Evolutionary conservation across 305 asterid genomes (phyloP).

Genomic region (Solanum hybrid): DNA sequence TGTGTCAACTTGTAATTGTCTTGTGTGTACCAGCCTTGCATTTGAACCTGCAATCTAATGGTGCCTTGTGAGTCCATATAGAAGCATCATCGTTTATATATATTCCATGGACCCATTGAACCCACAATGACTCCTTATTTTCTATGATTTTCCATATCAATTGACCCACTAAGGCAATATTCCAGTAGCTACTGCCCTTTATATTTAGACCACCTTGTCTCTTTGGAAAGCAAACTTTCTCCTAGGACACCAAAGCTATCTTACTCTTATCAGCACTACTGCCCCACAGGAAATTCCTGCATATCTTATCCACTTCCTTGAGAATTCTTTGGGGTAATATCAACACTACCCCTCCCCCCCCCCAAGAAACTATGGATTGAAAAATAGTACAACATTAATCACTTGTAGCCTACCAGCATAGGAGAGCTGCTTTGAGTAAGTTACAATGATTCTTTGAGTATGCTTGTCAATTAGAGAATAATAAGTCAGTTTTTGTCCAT

Average conservation of each 20-base stretch:
- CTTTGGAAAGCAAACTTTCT: too few species aligned
- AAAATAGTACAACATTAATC: too few species aligned
- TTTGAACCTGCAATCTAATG: neutral
- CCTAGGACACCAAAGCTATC: neutral
- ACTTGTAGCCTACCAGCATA: neutral
- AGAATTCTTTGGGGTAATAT: too few species aligned
- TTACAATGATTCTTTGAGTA: neutral
- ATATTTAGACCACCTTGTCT: neutral
- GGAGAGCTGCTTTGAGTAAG: neutral
- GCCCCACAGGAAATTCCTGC: too few species aligned
- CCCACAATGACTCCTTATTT: neutral
- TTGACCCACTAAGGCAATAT: neutral
- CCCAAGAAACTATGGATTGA: too few species aligned
- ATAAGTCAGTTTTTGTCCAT: neutral
- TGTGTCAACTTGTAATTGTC: neutral
- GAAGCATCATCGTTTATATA: too few species aligned
- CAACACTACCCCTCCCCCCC: too few species aligned
- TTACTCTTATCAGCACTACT: too few species aligned
- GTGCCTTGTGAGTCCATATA: neutral
- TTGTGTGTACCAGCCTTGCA: neutral
- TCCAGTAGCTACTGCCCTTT: neutral
- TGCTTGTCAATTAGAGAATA: neutral
- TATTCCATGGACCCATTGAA: neutral
- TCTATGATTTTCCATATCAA: neutral
- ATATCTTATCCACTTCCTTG: neutral